These are phyloP conservation scores for Neurospora cerealis DNA, from an alignment of 495 filamentous ascomycete genomes.

Conservation along the genomic window DNA sequence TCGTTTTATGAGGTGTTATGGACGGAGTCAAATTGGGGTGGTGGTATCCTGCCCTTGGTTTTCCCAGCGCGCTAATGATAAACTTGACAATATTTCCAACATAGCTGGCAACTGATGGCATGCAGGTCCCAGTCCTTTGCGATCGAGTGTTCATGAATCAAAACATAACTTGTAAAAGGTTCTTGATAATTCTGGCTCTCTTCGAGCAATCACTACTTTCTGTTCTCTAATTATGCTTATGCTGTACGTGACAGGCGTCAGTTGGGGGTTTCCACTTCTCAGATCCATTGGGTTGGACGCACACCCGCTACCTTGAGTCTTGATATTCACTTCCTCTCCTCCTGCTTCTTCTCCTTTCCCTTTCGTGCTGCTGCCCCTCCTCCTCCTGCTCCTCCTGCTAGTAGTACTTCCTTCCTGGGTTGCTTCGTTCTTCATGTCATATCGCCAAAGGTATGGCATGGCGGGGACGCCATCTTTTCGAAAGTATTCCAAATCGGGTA, in stretches of 20 bases:
- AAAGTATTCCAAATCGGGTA: background rate
- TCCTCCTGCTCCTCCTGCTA: background rate
- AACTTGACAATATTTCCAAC: no score
- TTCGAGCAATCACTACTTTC: background rate
- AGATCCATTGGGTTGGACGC: background rate
- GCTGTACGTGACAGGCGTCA: background rate
- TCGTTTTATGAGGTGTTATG: no score
- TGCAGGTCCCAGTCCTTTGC: no score
- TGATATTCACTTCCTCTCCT: background rate
- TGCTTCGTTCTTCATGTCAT: background rate
- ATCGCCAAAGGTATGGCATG: background rate
- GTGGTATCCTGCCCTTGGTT: no score
- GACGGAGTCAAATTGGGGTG: no score
- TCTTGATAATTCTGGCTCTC: background rate
- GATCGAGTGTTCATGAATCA: background rate
- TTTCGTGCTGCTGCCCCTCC: background rate
- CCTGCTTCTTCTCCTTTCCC: background rate
- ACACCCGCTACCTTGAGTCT: background rate
- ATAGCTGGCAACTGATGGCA: no score
- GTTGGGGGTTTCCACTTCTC: background rate
- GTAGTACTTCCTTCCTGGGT: background rate
- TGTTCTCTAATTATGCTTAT: background rate
- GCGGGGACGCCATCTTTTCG: background rate
- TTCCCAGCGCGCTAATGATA: no score
- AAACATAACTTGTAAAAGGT: background rate